Evolutionary conservation across 495 filamentous ascomycete species (phyloP), one percentile per base, ranked within the genome.

Genomic region (Tuber magnatum): DNA sequence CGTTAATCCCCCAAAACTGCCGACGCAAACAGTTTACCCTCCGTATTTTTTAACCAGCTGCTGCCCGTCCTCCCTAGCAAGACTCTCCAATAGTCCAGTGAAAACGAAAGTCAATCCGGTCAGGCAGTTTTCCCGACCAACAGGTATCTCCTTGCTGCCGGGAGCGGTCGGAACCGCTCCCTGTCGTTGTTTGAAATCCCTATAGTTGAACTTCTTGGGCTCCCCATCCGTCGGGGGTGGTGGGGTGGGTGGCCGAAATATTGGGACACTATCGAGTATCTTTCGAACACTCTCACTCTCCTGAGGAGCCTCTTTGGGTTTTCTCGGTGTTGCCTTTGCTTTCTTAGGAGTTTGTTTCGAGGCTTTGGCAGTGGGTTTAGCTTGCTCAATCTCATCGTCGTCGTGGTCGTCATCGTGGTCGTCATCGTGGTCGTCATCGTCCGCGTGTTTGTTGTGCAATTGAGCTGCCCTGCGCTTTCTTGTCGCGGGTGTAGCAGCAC

Each of bases 41-140:
- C 95, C 96, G 84, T 97, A 93, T 73, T 90, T 89, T 82, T 98
- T 98, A 38, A 98, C 92, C 8, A 99, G 85, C 43, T 88, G 89
- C 76, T 94, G 92, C 39, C 90, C 96, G 74, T 96, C 93, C n/a
- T 94, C 92, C 72, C 95, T 89, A 40, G 90, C 91, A 69, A 97
- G 85, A 0, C 87, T 90, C 51, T 92, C 88, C 43, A 97, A 86
- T 32, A 97, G 85, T 38, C 95, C 95, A 22, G 95, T 98, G 77
- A 99, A 99, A n/a, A 99, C 95, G 80, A 99, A 99, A 0, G 90
- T 90, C 75, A 98, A 85, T n/a, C 95, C 96, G 68, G 92, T 90
- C 71, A 99, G 87, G 82, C 95, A 99, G 78, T 97, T 94, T 24
- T 95, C 92, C 71, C 89, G 91, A 12, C 95, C 95, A 41, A 87